Evolutionary conservation across 225 moss, liverwort and hornwort species (phyloP), one percentile per base, ranked within the genome.

Genomic region (Sphagnum contortum): DNA sequence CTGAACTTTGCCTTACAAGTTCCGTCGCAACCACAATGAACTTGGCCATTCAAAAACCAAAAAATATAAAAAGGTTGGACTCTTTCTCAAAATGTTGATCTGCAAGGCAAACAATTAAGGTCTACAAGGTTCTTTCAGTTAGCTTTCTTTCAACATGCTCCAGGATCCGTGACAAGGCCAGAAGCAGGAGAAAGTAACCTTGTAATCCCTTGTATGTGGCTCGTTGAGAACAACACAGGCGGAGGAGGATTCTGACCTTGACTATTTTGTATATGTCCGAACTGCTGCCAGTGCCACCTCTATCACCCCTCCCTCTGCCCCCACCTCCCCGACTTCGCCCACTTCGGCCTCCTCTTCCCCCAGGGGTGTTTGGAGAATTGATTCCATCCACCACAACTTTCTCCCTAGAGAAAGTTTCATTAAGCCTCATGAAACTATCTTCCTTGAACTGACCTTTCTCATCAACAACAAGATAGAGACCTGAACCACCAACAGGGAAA

Each of bases 341-440:
- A 47, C 82, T 60, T 5, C 75, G 61, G 50, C 12, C 56, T 47
- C 75, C 75, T 57, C 79, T 83, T 45, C 79, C 79, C 74, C 86
- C 88, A 57, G 84, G 81, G 44, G 86, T 83, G 68, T 57, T 74
- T 46, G 88, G 86, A 44, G 86, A 85, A 48, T 78, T 81, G 12
- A 88, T 69, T 48, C 79, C 88, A 75, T 90, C 88, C 51, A 83
- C 92, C 45, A 72, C 80, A 69, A 73, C 78, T 12, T 78, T 80
- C 74, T 91, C 89, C 75, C 77, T 89, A 48, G 78, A 74, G 57
- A 88, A 81, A 55, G 89, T 82, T n/a, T 64, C 76, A 57, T 82
- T 78, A 3, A 95, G 62, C 74, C 84, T 91, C 49, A 76, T 79
- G 29, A 95, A 95, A 5, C 79, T 88, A 48, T 91, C 91, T 68